These are phyloP conservation scores for Albophoma yamanashiensis DNA, from an alignment of 2,329 filamentous ascomycete genomes.

Conservation along the genomic window DNA sequence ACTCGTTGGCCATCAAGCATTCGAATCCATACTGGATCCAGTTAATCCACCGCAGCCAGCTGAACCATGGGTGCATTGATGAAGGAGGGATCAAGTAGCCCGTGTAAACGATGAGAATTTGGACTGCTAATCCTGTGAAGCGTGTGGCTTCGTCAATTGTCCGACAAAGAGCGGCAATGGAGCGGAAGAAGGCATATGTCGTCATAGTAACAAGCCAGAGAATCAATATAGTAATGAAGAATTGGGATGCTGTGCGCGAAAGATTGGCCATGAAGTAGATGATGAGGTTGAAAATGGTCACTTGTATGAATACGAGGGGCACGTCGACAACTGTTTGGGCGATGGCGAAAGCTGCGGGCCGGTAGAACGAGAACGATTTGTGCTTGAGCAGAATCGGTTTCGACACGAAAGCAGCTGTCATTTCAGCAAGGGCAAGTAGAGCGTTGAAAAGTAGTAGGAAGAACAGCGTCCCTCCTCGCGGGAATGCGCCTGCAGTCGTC, in stretches of 20 bases:
- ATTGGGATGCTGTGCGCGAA: conserved; percentile 52
- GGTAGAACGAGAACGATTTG: conserved; percentile 60
- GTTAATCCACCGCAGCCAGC: conserved; percentile 61
- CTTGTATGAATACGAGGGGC: conserved; percentile 50
- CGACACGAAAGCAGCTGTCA: conserved; percentile 52
- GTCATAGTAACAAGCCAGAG: conserved; percentile 46
- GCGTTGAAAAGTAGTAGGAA: conserved; percentile 43
- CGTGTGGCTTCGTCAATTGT: conserved; percentile 54
- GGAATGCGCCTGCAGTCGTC: conserved; percentile 54
- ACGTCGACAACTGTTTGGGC: conserved; percentile 50
- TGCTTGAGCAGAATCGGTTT: conserved; percentile 60
- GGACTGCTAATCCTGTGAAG: conserved; percentile 44
- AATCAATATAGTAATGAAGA: conserved; percentile 56
- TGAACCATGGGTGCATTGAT: conserved; percentile 45
- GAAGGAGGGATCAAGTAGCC: conserved; percentile 52
- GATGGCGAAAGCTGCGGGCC: conserved; percentile 44
- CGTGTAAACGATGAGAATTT: conserved; percentile 57
- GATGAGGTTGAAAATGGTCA: conserved; percentile 57
- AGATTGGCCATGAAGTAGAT: conserved; percentile 73
- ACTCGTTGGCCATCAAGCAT: conserved; percentile 56
- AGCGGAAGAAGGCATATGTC: conserved; percentile 49
- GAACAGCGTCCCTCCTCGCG: conserved; percentile 36
- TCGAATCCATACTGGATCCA: conserved; percentile 62
- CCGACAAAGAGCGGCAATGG: conserved; percentile 46
- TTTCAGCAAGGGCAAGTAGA: conserved; percentile 64